These are phyloP conservation scores for Penicillium polonicum DNA, from an alignment of 2,329 filamentous ascomycete genomes.

Conservation along the genomic window DNA sequence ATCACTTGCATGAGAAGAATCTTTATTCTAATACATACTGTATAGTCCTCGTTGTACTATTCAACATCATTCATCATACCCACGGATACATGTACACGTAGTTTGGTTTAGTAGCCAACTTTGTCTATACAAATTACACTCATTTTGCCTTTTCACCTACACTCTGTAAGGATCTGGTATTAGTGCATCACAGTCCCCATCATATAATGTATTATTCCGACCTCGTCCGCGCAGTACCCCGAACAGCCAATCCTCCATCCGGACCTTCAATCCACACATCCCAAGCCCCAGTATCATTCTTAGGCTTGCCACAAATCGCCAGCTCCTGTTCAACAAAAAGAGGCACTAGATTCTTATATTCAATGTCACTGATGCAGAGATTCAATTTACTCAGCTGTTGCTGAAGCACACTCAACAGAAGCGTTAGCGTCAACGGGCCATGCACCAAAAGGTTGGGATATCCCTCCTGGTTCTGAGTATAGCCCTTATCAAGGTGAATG, in stretches of 20 bases:
- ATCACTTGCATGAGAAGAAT: too few relatives aligned
- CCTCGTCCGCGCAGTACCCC: conserved; percentile 48
- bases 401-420: conserved; percentile 70
- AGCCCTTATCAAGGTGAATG: conserved; percentile 79
- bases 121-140: not conserved
- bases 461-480: conserved; percentile 69
- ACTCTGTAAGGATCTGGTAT: not conserved
- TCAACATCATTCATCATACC: too few relatives aligned
- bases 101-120: too few relatives aligned
- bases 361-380: conserved; percentile 54
- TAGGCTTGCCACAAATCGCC: conserved; percentile 64
- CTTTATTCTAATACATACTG: too few relatives aligned
- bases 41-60: too few relatives aligned
- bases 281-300: conserved; percentile 48
- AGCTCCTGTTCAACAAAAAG: conserved; percentile 73
- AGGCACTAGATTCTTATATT: conserved; percentile 80
- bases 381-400: conserved; percentile 49
- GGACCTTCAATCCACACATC: conserved; percentile 66
- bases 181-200: not conserved
- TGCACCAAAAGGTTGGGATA: conserved; percentile 77
- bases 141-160: not conserved
- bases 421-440: conserved; percentile 74
- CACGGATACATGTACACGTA: too few relatives aligned
- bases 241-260: conserved; percentile 63
- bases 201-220: not conserved